These are phyloP conservation scores for Wallacemonas sp. DNA, from an alignment of 208 protist species.

Conservation along the genomic window DNA sequence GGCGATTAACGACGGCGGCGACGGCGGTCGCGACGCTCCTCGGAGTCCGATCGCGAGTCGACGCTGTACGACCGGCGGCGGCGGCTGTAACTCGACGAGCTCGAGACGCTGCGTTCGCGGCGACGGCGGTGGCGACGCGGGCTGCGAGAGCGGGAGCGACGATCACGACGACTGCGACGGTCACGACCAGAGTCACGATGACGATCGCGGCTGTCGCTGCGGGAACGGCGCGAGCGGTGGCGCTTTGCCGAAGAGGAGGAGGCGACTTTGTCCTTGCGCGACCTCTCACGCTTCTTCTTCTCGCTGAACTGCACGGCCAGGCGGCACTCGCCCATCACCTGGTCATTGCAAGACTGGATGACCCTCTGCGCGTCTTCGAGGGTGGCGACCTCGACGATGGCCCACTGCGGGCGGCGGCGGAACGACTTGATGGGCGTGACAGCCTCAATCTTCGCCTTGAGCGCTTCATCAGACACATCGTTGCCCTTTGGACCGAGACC, in stretches of 20 bases:
- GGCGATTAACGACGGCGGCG: conserved; percentile 15
- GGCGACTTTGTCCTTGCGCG: conserved; percentile 26
- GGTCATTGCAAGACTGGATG: conserved; percentile 43
- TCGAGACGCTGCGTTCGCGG: conserved; percentile 15
- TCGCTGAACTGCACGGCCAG: conserved; percentile 56
- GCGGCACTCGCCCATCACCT: conserved; percentile 48
- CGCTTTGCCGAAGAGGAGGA: conserved; percentile 17
- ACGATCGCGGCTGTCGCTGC: conserved; percentile 29
- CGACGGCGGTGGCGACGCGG: conserved; percentile 12
- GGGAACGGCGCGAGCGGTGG: conserved; percentile 25
- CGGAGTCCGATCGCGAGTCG: conserved; percentile 14
- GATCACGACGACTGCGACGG: conserved; percentile 20
- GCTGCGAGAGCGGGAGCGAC: conserved; percentile 25
- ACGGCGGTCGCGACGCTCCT: conserved; percentile 4
- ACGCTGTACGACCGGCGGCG: conserved; percentile 7
- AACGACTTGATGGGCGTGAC: conserved; percentile 41
- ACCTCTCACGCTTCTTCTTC: conserved; percentile 17
- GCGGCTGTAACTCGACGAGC: conserved; percentile 12
- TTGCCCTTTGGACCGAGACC: conserved; percentile 53
- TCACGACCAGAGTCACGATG: conserved; percentile 20
- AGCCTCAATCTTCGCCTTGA: conserved; percentile 38
- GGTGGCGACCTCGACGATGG: conserved; percentile 50
- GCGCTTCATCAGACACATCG: conserved; percentile 28
- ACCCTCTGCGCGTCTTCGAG: conserved; percentile 34
- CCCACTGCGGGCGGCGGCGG: conserved; percentile 58